These are phyloP conservation scores for Penstemon davidsonii DNA, from an alignment of 257 asterid genomes.

Conservation along the genomic window DNA sequence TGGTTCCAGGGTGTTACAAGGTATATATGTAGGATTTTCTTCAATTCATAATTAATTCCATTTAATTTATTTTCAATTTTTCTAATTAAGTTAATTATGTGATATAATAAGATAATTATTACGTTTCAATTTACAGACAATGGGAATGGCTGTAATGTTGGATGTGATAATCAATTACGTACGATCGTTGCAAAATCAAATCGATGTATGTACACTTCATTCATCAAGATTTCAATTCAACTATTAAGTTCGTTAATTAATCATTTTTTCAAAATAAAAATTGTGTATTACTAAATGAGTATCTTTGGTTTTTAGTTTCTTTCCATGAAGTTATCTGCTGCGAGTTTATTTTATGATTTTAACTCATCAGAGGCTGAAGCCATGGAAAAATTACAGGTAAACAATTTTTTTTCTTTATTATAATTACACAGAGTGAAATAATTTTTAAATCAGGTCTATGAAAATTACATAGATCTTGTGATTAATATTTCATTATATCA, in stretches of 20 bases:
- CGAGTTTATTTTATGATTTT: slow-evolving; percentile 86
- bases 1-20: slow-evolving; percentile 97
- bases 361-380: slow-evolving; percentile 79
- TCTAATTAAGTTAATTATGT: neutral
- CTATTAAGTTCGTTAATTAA: neutral
- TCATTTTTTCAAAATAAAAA: neutral
- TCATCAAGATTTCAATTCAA: neutral
- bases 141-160: slow-evolving; percentile 99
- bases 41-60: neutral
- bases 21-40: slow-evolving; percentile 30
- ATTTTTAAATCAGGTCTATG: too few relatives aligned
- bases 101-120: neutral
- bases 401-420: neutral
- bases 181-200: slow-evolving; percentile 89
- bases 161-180: slow-evolving; percentile 87
- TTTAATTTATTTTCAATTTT: neutral
- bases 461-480: too few relatives aligned
- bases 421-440: neutral
- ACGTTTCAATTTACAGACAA: slow-evolving; percentile 54
- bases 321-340: slow-evolving; percentile 94
- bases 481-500: too few relatives aligned
- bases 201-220: slow-evolving; percentile 56
- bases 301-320: slow-evolving; percentile 55
- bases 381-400: slow-evolving; percentile 63
- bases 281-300: neutral